These are phyloP conservation scores for Termitomyces sp. DNA, from an alignment of 768 basidiomycete genomes.

Conservation along the genomic window DNA sequence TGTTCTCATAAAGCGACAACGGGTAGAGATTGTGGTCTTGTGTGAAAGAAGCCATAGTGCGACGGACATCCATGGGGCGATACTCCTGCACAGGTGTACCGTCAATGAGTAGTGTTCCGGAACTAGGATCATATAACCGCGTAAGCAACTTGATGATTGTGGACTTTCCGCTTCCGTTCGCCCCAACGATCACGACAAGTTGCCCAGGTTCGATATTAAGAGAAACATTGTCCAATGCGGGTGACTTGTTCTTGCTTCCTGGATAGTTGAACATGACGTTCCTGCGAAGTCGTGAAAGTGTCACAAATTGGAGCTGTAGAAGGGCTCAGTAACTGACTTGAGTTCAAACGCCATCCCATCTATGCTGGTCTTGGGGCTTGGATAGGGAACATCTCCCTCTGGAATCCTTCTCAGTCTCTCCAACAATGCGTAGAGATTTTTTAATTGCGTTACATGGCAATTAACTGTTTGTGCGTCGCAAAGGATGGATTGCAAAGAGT, in stretches of 20 bases:
- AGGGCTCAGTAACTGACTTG: constrained; percentile 16
- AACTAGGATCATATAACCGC: constrained; percentile 44
- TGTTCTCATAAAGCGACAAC: constrained; percentile 43
- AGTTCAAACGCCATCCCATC: constrained; percentile 31
- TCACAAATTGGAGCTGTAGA: not conserved
- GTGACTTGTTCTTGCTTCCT: constrained; percentile 31
- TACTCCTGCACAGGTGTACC: constrained; percentile 37
- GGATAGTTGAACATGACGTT: constrained; percentile 56
- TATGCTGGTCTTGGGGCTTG: constrained; percentile 14
- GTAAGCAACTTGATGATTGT: constrained; percentile 52
- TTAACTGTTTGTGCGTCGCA: constrained; percentile 19
- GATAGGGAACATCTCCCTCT: constrained; percentile 28
- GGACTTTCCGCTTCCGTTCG: constrained; percentile 56
- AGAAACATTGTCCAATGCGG: constrained; percentile 39
- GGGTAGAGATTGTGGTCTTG: constrained; percentile 53
- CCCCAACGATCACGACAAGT: constrained; percentile 56
- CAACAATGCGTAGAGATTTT: constrained; percentile 29
- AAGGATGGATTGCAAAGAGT: constrained; percentile 24
- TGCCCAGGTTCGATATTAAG: constrained; percentile 45
- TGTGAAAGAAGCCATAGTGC: constrained; percentile 44
- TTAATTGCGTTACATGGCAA: constrained; percentile 26
- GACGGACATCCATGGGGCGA: constrained; percentile 37
- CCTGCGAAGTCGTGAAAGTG: constrained; percentile 26
- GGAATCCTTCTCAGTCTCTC: constrained; percentile 23
- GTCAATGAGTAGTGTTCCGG: constrained; percentile 45